Conservation (phyloP, 306 rosid genomes). For the Spatholobus suberectus region DNA sequence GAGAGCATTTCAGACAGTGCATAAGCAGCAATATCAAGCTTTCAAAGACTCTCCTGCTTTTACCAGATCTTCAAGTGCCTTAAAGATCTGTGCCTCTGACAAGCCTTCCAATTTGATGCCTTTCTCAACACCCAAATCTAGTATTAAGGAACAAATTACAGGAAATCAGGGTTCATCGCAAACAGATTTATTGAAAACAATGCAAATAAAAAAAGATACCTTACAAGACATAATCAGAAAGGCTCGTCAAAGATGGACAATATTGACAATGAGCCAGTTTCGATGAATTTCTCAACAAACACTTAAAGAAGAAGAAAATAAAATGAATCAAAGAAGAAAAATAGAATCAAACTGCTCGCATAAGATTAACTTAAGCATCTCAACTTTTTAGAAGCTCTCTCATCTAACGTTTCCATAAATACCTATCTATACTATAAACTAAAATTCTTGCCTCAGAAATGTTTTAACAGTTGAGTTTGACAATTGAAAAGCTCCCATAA, state of each 20-base stretch:
- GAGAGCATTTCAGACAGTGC: slow-evolving; percentile 29
- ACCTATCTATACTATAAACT: neutral
- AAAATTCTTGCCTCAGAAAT: neutral
- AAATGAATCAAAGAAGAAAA: neutral
- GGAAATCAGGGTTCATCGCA: slow-evolving; percentile 15
- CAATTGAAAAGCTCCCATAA: neutral
- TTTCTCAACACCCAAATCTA: slow-evolving; percentile 90
- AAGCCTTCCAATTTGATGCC: slow-evolving; percentile 85
- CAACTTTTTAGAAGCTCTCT: neutral
- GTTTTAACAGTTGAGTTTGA: neutral
- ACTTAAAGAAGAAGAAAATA: neutral
- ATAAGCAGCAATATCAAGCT: slow-evolving; percentile 49
- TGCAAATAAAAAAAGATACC: neutral
- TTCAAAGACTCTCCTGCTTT: slow-evolving; percentile 71
- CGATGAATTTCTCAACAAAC: neutral
- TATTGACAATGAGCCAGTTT: neutral
- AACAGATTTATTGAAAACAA: neutral
- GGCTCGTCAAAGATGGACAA: neutral
- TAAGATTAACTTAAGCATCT: neutral
- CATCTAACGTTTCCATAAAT: neutral
- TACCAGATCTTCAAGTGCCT: slow-evolving; percentile 83
- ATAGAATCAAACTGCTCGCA: neutral
- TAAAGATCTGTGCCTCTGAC: slow-evolving; percentile 76
- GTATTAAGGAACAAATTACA: slow-evolving; percentile 29
- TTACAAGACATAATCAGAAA: neutral